These are phyloP conservation scores for Podochytrium sp. DNA, from an alignment of 192 early-diverging fungal species.

Conservation along the genomic window DNA sequence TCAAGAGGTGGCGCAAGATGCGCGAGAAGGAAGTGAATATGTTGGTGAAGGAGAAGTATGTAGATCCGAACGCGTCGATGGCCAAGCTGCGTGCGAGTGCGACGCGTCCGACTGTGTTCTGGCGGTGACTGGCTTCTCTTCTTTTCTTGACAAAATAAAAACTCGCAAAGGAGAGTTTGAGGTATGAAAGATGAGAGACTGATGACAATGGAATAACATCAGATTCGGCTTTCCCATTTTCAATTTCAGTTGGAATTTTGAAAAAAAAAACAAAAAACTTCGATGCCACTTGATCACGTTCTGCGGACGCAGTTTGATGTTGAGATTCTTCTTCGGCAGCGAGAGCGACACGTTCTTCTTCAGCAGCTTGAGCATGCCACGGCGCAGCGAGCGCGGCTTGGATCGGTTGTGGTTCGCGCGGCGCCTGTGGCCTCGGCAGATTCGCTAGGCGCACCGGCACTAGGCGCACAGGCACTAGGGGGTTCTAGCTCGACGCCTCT, in stretches of 20 bases:
- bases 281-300: background rate
- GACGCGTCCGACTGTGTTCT: no score
- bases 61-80: slow-evolving; percentile 32
- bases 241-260: background rate
- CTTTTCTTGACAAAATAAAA: no score
- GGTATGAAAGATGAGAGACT: background rate
- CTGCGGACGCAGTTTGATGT: slow-evolving; percentile 26
- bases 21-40: slow-evolving; percentile 16
- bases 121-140: no score
- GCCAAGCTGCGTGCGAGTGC: background rate
- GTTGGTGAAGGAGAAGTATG: slow-evolving; percentile 32
- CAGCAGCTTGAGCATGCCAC: background rate
- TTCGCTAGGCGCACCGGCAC: no score
- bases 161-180: background rate
- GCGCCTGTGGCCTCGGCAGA: no score
- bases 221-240: background rate
- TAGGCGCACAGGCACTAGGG: no score
- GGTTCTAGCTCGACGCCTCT: no score
- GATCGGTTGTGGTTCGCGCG: no score
- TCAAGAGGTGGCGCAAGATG: slow-evolving; percentile 16
- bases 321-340: slow-evolving; percentile 16
- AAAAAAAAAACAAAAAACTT: slow-evolving; percentile 1
- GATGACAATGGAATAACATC: background rate
- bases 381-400: background rate
- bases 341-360: background rate